Evolutionary conservation across 768 basidiomycete species (phyloP).

Genomic region (Agrocybe pediades): DNA sequence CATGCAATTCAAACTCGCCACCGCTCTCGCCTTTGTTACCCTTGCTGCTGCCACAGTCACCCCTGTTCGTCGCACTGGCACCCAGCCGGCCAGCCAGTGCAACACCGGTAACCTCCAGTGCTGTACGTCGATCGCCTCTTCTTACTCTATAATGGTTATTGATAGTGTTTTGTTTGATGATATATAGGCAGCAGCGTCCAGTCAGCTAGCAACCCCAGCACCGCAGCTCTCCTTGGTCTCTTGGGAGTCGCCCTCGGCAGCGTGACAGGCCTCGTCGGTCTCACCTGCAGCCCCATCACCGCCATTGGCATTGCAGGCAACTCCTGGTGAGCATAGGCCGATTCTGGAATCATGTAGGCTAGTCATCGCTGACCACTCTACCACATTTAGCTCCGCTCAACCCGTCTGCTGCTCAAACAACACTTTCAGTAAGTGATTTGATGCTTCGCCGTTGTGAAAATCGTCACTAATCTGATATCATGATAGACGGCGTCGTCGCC

Average conservation of each 20-base stretch:
- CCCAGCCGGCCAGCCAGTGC: constrained; percentile 13
- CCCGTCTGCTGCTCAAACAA: constrained; percentile 28
- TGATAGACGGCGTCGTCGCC: constrained; percentile 21
- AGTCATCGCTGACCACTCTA: not conserved
- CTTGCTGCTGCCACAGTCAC: constrained; percentile 11
- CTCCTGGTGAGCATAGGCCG: constrained; percentile 3
- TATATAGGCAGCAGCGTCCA: constrained; percentile 9
- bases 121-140: no score
- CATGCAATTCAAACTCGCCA: constrained; percentile 9
- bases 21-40: constrained; percentile 5
- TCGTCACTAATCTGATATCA: not conserved
- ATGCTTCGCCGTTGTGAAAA: not conserved
- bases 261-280: constrained; percentile 2
- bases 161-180: not conserved
- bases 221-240: constrained; percentile 14
- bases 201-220: not conserved
- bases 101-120: constrained; percentile 22
- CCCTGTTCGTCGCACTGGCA: not conserved
- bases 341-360: not conserved
- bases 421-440: constrained; percentile 14
- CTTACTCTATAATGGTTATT: no score
- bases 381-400: constrained; percentile 15
- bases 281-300: constrained; percentile 25
- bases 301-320: constrained; percentile 20
- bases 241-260: constrained; percentile 16